A percentile compares a stretch with the other conserved stretches of the same genome.
Conservation (phyloP, 2,329 filamentous ascomycete species). For the Westerdykella sp. region DNA sequence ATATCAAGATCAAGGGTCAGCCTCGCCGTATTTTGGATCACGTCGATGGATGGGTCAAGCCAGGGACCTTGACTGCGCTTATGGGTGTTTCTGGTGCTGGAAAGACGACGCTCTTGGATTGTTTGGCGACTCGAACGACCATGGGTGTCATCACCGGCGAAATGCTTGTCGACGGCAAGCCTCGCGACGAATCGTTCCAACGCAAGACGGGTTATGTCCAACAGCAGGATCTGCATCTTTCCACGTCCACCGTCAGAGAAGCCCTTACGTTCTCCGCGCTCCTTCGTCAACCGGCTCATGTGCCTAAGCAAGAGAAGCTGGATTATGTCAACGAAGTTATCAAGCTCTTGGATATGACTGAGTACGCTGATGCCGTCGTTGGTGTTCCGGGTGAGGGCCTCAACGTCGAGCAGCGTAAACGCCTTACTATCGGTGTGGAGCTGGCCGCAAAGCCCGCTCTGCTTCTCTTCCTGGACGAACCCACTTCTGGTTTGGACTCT, state of each 20-base stretch:
- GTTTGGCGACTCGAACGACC: conserved; percentile 75
- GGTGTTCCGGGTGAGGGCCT: conserved; percentile 82
- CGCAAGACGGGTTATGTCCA: conserved; percentile 89
- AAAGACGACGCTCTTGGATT: conserved; percentile 85
- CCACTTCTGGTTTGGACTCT: conserved; percentile 86
- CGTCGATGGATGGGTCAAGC: conserved; percentile 90
- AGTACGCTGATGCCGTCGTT: conserved; percentile 84
- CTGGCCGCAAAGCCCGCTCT: conserved; percentile 85
- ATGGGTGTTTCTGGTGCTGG: conserved; percentile 94
- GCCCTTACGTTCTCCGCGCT: conserved; percentile 80
- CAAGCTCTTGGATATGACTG: conserved; percentile 80
- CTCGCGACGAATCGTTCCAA: conserved; percentile 76
- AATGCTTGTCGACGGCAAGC: conserved; percentile 73
- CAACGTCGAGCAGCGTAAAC: conserved; percentile 60
- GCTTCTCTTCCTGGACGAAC: conserved; percentile 88
- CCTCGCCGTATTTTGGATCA: conserved; percentile 71
- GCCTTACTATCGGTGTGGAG: conserved; percentile 93
- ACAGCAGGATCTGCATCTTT: conserved; percentile 83
- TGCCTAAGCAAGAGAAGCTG: conserved; percentile 70
- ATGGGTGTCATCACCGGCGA: conserved; percentile 86
- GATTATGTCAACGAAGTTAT: conserved; percentile 89
- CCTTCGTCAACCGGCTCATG: conserved; percentile 71
- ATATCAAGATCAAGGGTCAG: conserved; percentile 73
- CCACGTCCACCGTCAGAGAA: conserved; percentile 81
- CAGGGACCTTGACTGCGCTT: conserved; percentile 74